Evolutionary conservation across 2,329 filamentous ascomycete species (phyloP).

Genomic region (Thielaviopsis musarum): DNA sequence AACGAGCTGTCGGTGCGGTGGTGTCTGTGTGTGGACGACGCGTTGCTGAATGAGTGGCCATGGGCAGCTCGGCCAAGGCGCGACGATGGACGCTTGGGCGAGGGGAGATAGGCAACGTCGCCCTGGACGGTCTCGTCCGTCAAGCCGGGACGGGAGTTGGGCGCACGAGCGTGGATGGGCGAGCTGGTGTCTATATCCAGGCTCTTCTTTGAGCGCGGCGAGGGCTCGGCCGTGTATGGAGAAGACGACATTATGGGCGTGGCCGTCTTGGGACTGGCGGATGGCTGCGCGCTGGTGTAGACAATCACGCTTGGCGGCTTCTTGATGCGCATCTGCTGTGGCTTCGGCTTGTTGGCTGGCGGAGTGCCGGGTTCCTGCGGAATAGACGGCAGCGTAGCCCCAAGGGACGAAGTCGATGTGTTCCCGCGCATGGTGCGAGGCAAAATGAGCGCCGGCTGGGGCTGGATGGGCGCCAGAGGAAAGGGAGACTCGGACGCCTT

Average conservation of each 20-base stretch:
- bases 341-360: conserved; percentile 15
- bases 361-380: conserved; percentile 19
- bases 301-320: conserved; percentile 38
- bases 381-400: conserved; percentile 13
- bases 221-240: conserved; percentile 16
- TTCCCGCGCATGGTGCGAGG: conserved; percentile 6
- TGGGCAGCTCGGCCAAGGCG: conserved; percentile 25
- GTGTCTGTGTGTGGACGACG: conserved; percentile 2
- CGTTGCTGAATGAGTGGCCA: background rate
- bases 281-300: conserved; percentile 24
- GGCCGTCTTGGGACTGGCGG: background rate
- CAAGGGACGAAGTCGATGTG: conserved; percentile 11
- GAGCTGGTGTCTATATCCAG: conserved; percentile 28
- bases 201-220: conserved; percentile 24
- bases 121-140: conserved; percentile 45
- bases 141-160: conserved; percentile 44
- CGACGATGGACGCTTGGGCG: conserved; percentile 34
- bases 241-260: conserved; percentile 14
- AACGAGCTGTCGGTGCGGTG: conserved; percentile 27
- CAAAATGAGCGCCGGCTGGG: background rate
- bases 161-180: conserved; percentile 39
- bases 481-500: too few species aligned
- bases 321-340: conserved; percentile 15
- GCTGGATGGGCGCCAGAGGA: background rate
- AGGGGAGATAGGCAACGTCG: conserved; percentile 39